Evolutionary conservation across 805 yeast species (phyloP), one percentile per base, ranked within the genome.

Genomic region (Yarrowia porcina): DNA sequence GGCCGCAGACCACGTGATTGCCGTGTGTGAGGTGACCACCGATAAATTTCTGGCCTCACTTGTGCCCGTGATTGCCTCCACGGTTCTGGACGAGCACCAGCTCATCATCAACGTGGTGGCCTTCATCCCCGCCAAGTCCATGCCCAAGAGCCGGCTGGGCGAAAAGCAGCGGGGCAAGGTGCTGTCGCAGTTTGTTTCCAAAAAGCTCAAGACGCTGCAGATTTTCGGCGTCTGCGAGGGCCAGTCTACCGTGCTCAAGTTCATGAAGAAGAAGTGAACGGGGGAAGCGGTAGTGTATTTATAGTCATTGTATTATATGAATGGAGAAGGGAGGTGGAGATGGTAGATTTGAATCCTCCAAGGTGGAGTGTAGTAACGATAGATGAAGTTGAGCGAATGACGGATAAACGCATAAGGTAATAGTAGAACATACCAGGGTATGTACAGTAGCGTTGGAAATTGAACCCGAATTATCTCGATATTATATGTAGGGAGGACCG

Each of bases 101-200:
- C 76, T 94, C 63, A 81, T 90, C 10, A 77, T 91, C 20, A 97
- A 96, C 72, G 82, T 93, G 44, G 88, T 94, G 36, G 87, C 90
- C 0, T 94, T 93, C 74, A 83, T 89, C 45, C 83, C 82, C 57
- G 78, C 79, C 50, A 86, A 83, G 4, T 80, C 80, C 13, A 82
- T 86, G 67, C 92, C 91, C 2, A 76, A 82, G 52, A 88, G 94
- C 27, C 74, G 96, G 67, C 73, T 91, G 65, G 90, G 87, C 1
- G 83, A 86, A 41, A 86, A 86, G 66, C 96, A 90, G 75, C 79
- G 98, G 63, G 86, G 87, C 2, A 79, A 82, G 60, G 81, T 90
- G 20, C 77, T 92, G 65, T 73, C 77, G 38, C 70, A 73, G 25
- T 88, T 89, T 84, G 75, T 85, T 32, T 74, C 76, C 25, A 80